These are phyloP conservation scores for Nitzschia palea DNA, from an alignment of 108 stramenopile genomes.

Conservation along the genomic window DNA sequence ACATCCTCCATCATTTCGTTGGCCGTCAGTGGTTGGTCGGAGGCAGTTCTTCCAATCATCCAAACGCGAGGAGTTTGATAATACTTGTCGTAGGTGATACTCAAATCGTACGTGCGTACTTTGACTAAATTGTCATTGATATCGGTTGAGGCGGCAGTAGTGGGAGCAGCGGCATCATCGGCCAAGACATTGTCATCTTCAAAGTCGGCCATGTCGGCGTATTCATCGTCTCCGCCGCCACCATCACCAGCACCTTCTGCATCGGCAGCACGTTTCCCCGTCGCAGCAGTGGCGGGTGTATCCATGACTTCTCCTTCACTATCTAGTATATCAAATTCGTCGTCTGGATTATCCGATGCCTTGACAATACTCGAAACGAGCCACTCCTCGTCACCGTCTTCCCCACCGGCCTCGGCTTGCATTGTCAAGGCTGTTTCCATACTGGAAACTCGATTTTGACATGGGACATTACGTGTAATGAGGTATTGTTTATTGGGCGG, in stretches of 20 bases:
- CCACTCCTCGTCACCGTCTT: slow-evolving; percentile 75
- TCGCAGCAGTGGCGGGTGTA: slow-evolving; percentile 11
- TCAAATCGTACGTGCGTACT: slow-evolving; percentile 94
- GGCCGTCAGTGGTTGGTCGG: slow-evolving; percentile 79
- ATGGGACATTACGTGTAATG: slow-evolving; percentile 90
- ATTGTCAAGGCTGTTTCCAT: slow-evolving; percentile 70
- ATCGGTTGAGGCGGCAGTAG: slow-evolving; percentile 11
- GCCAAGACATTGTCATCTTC: slow-evolving; percentile 79
- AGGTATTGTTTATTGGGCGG: slow-evolving; percentile 92
- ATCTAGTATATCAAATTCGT: slow-evolving; percentile 89
- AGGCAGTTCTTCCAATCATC: slow-evolving; percentile 92
- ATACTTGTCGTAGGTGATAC: slow-evolving; percentile 97
- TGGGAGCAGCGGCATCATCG: slow-evolving; percentile 61
- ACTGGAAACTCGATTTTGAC: slow-evolving; percentile 63
- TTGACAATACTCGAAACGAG: slow-evolving; percentile 56
- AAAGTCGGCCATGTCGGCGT: slow-evolving; percentile 90
- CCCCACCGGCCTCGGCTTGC: slow-evolving; percentile 27
- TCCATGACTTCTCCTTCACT: slow-evolving; percentile 67
- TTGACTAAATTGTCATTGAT: slow-evolving; percentile 62
- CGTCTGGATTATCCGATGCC: slow-evolving; percentile 48
- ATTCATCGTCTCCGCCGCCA: slow-evolving; percentile 75
- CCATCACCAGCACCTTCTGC: slow-evolving; percentile 5
- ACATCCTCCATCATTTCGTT: slow-evolving; percentile 97
- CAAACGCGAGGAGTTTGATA: slow-evolving; percentile 98
- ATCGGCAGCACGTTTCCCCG: neutral